A percentile compares a stretch with the other conserved stretches of the same genome.
These are phyloP conservation scores for Pythium grandisporangium DNA, from an alignment of 352 stramenopile genomes.

Conservation along the genomic window DNA sequence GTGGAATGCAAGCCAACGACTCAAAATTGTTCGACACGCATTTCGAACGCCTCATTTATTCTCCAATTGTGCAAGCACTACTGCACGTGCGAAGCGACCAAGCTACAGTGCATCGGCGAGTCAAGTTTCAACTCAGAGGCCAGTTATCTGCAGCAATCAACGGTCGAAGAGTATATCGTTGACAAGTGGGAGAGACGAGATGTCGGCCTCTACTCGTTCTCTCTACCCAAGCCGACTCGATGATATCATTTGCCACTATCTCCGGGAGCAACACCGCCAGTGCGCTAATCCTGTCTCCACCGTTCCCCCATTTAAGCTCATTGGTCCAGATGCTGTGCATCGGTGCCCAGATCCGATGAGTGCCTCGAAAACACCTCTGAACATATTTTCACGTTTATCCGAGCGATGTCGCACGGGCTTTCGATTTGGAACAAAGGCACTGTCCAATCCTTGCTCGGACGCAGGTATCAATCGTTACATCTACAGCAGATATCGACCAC, in stretches of 20 bases:
- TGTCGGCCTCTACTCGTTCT: too few species aligned
- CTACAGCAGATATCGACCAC: constrained; percentile 68
- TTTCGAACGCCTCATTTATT: constrained; percentile 11
- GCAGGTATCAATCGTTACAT: constrained; percentile 68
- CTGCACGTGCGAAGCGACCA: too few species aligned
- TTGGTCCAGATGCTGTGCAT: constrained; percentile 44
- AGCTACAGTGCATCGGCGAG: too few species aligned
- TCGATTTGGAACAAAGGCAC: constrained; percentile 25
- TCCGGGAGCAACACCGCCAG: constrained; percentile 83
- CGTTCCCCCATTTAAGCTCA: constrained; percentile 76
- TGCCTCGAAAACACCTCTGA: constrained; percentile 34
- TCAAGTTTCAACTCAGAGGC: too few species aligned
- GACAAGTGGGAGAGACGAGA: too few species aligned
- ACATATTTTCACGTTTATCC: constrained; percentile 52
- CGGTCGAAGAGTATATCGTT: too few species aligned
- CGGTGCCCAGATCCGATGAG: constrained; percentile 61
- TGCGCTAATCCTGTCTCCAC: constrained; percentile 82
- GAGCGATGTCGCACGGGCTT: constrained; percentile 40
- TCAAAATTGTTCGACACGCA: constrained; percentile 12
- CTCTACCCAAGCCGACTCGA: constrained; percentile 70
- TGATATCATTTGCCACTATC: constrained; percentile 81
- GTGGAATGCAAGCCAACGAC: too few species aligned
- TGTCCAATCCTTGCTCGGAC: constrained; percentile 47
- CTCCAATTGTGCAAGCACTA: too few species aligned
- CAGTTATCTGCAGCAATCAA: too few species aligned